Conservation (phyloP, 75 land plant species). For the Ceratopteris richardii region DNA sequence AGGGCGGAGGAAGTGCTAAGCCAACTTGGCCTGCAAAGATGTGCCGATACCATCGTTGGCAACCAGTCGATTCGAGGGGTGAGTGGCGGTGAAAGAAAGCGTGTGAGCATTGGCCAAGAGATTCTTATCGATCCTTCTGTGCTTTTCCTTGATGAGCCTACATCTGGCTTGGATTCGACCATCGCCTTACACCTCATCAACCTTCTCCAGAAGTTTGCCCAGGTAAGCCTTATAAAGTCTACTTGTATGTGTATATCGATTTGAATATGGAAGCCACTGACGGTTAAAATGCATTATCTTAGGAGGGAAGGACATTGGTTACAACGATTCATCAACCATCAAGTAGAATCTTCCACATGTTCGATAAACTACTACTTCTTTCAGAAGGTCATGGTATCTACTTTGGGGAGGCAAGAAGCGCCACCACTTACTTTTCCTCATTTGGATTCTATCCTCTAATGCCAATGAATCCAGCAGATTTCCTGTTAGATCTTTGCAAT, state of each 20-base stretch:
- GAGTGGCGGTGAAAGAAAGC: constrained; percentile 66
- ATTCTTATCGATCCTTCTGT: constrained; percentile 56
- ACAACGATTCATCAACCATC: constrained; percentile 36
- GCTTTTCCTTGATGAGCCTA: constrained; percentile 67
- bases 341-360: constrained; percentile 24
- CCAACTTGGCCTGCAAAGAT: background rate
- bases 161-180: constrained; percentile 68
- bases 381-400: constrained; percentile 30
- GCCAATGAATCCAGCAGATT: constrained; percentile 32
- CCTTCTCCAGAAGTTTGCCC: constrained; percentile 30
- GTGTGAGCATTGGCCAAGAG: constrained; percentile 61
- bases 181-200: constrained; percentile 43
- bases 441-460: constrained; percentile 13
- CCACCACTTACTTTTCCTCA: constrained; percentile 11
- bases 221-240: constrained; percentile 1
- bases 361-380: constrained; percentile 23
- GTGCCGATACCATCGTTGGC: constrained; percentile 51
- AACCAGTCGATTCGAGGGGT: constrained; percentile 45
- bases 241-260: background rate
- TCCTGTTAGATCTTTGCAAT: constrained; percentile 21
- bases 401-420: constrained; percentile 16
- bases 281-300: background rate
- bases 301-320: constrained; percentile 22
- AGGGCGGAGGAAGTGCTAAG: no score
- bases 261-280: background rate